Base-by-base conservation (phyloP, 306 rosid genomes). In the Malus orientalis region DNA sequence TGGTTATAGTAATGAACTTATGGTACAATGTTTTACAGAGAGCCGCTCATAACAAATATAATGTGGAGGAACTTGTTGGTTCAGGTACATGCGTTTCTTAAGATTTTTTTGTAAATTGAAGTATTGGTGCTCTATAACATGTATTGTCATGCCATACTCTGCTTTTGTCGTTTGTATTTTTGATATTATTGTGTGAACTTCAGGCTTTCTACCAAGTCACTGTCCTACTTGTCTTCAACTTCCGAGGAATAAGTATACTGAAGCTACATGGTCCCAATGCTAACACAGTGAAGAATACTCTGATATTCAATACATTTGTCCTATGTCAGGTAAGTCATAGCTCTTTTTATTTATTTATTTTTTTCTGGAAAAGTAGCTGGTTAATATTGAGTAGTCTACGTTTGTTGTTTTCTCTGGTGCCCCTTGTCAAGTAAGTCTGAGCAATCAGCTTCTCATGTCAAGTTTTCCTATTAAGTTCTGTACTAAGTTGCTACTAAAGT, bases 1-100 rank as follows among this genome's bases (percentile, higher is more conserved):
- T 79, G 79, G 13, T 65, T 51, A 38, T 36, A 63, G 42, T 20
- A 70, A 33, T 61, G 69, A 38, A 32, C 13, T 9, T 16, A 29
- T 76, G 69, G 32, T 45, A 27, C 40, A 22, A 8, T 63, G 30
- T 70, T 86, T 74, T 71, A 29, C 92, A 94, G 98, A 47, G 98
- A 95, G 77, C 96, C 98, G 61, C 97, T 95, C 10, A 81, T 95
- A 64, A 86, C 98, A 66, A 95, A 95, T 76, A 84, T 95, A 61
- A 90, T 95, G 97, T 92, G 98, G 98, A 90, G 98, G 84, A 95
- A 95, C 78, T 81, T 95, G 83, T 78, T 92, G 78, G 68, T 95
- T 70, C 98, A 95, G 97, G 98, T 92, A 85, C 70, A 20, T 27
- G 4, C 10, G 25, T 69, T 45, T 19, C 11, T 8, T 13, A 5